A percentile compares a stretch with the other conserved stretches of the same genome.
Evolutionary conservation across 495 filamentous ascomycete genomes (phyloP).

Genomic region (Halenospora varia): DNA sequence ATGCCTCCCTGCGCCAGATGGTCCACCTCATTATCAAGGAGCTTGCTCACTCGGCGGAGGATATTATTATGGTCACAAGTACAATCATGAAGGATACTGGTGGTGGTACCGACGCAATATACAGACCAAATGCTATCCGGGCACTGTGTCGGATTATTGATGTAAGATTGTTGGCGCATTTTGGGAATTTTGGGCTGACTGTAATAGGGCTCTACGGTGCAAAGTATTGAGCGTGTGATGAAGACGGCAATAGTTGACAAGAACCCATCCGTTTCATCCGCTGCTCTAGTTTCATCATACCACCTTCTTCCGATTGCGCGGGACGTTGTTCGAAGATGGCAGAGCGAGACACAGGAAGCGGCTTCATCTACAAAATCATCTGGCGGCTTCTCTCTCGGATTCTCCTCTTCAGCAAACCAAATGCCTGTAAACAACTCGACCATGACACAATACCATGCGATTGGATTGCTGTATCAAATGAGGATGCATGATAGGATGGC

Average conservation of each 20-base stretch:
- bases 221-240: constrained; percentile 96
- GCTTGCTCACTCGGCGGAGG: constrained; percentile 90
- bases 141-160: constrained; percentile 97
- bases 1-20: constrained; percentile 97
- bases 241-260: constrained; percentile 99
- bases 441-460: constrained; percentile 98
- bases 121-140: constrained; percentile 94
- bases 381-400: constrained; percentile 83
- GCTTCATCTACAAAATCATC: constrained; percentile 85
- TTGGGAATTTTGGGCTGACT: constrained; percentile 22
- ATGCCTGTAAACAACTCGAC: constrained; percentile 75
- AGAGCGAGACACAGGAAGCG: constrained; percentile 97
- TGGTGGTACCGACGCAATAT: constrained; percentile 90
- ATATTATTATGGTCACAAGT: constrained; percentile 99
- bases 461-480: constrained; percentile 98
- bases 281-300: constrained; percentile 95
- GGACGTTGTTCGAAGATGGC: constrained; percentile 96
- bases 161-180: constrained; percentile 48
- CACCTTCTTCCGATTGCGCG: constrained; percentile 94
- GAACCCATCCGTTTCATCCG: constrained; percentile 95
- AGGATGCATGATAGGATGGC: constrained; percentile 96
- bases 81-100: constrained; percentile 99
- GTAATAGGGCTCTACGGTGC: constrained; percentile 83
- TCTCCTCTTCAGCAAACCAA: constrained; percentile 68
- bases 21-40: constrained; percentile 98